Evolutionary conservation across 75 land plant genomes (phyloP), one percentile per base, ranked within the genome.

Genomic region (Isoetes taiwanensis): DNA sequence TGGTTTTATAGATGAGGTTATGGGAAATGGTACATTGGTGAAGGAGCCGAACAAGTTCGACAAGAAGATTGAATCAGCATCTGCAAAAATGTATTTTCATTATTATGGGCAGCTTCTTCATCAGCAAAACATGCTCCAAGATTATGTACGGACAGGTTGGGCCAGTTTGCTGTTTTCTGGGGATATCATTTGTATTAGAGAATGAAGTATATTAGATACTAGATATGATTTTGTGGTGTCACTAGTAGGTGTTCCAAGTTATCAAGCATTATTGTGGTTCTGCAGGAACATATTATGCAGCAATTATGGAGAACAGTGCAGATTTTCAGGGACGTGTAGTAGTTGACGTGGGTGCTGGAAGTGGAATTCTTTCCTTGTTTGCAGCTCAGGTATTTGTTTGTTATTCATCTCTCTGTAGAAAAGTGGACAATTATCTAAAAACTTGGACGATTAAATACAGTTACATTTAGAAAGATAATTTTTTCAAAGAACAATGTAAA

Each of bases 291-390:
- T 90, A 90, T 62, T 83, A 83, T 68, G 82, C 97, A 14, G 97
- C 97, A 30, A 83, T 91, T 0, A 73, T 91, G 38, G 88, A 86
- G 56, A 91, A 86, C 34, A 85, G 77, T 61, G 64, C 41, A 20
- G 88, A 81, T 65, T 86, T 91, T 69, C 54, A 53, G 38, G 97
- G 77, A 2, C 82, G 86, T 55, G 76, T 91, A 43, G 97, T 91
- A 12, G 94, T 91, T 65, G 97, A 91, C 77, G 97, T 91, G 68
- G 97, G 97, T 52, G 97, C 97, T 74, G 97, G 97, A 32, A 90
- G 97, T 76, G 97, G 97, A 53, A 91, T 91, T 46, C 71, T 91
- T 60, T 91, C 97, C 8, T 75, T 91, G 35, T 91, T 91, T 83
- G 97, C 97, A 61, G 97, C 97, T 57, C 94, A 91, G 88, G 97